Conservation (phyloP, 2,329 filamentous ascomycete genomes). For the Bipolaris zeicola region DNA sequence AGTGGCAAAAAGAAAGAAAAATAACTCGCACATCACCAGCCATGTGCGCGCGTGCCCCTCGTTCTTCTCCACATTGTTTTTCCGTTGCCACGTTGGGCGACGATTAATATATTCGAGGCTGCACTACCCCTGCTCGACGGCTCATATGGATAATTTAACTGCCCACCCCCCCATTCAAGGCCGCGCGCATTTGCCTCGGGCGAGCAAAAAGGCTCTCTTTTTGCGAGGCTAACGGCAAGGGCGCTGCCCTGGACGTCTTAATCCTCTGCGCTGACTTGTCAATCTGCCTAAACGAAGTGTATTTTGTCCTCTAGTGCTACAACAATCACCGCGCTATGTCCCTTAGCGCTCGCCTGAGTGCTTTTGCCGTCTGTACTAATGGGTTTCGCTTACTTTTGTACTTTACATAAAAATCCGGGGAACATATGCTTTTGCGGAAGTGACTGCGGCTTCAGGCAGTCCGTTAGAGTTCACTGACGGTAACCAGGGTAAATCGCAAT, state of each 20-base stretch:
- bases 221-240: not conserved
- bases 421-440: not conserved
- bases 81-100: not conserved
- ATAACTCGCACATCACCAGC: not conserved
- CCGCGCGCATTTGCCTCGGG: not conserved
- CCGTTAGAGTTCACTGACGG: not conserved
- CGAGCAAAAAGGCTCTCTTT: not conserved
- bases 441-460: not conserved
- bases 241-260: too few species aligned
- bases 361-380: not conserved
- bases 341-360: not conserved
- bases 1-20: not conserved
- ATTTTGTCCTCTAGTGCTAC: not conserved
- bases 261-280: not conserved
- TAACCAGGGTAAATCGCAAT: not conserved
- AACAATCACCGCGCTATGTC: not conserved
- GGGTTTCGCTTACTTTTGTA: not conserved
- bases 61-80: not conserved
- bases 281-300: not conserved
- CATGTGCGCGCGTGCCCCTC: not conserved
- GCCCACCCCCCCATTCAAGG: not conserved
- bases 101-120: constrained; percentile 1
- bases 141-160: constrained; percentile 41
- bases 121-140: constrained; percentile 25
- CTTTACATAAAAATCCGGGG: too few species aligned